Conservation (phyloP, 805 yeast genomes). For the Candida sithepensis region DNA sequence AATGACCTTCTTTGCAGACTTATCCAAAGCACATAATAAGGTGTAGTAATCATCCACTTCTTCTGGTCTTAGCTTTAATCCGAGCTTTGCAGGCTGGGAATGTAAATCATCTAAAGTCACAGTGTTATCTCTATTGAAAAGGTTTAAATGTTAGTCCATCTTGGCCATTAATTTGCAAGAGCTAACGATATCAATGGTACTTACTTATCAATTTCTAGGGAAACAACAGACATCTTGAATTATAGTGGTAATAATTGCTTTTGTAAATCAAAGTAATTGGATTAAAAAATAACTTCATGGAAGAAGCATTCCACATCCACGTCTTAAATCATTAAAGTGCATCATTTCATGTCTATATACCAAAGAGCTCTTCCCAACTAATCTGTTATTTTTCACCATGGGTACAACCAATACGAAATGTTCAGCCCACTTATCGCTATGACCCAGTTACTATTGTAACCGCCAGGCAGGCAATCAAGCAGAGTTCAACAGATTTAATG, state of each 20-base stretch:
- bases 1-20: slow-evolving; percentile 22
- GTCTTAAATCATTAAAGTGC: no score
- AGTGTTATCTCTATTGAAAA: slow-evolving; percentile 19
- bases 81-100: slow-evolving; percentile 23
- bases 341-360: neutral
- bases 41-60: slow-evolving; percentile 25
- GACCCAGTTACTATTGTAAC: no score
- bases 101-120: slow-evolving; percentile 23
- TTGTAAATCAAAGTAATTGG: no score
- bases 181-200: neutral
- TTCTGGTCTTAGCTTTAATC: slow-evolving; percentile 18
- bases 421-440: no score
- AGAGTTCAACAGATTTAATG: no score
- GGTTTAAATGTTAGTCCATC: neutral
- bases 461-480: no score
- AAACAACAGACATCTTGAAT: slow-evolving; percentile 16
- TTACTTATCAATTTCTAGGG: slow-evolving; percentile 16
- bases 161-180: neutral
- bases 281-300: no score
- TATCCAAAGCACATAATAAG: slow-evolving; percentile 28
- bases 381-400: no score
- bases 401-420: no score
- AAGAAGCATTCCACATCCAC: no score
- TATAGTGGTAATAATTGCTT: neutral
- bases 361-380: neutral